These are phyloP conservation scores for Vaccinium myrtillus DNA, from an alignment of 148 eudicot species.

Conservation along the genomic window DNA sequence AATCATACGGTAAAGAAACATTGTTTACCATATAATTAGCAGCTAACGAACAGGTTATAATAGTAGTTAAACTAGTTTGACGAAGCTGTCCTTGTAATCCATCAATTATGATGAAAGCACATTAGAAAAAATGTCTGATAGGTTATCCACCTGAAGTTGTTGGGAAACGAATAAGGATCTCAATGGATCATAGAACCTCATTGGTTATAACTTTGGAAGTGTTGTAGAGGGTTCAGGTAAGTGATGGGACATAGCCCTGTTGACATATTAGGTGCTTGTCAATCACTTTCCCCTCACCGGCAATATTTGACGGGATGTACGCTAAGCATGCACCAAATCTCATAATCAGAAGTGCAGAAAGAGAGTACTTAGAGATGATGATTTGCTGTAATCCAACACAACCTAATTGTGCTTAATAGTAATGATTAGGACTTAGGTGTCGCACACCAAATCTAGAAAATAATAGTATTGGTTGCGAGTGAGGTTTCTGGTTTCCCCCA, in stretches of 20 bases:
- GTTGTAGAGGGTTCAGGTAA: neutral
- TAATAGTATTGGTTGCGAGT: neutral
- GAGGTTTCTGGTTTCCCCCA: neutral
- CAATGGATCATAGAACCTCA: neutral
- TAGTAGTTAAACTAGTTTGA: neutral
- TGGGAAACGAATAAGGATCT: neutral
- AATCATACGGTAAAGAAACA: neutral
- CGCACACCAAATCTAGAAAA: slow-evolving; percentile 6
- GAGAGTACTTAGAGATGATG: neutral
- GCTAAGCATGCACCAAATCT: neutral
- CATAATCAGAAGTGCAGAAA: neutral
- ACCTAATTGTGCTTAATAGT: neutral
- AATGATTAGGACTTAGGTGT: neutral
- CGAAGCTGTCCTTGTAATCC: slow-evolving; percentile 1
- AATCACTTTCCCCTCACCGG: neutral
- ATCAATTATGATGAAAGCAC: neutral
- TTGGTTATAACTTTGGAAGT: neutral
- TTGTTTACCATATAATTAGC: neutral
- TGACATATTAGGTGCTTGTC: neutral
- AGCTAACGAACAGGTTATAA: neutral
- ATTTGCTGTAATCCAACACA: slow-evolving; percentile 3
- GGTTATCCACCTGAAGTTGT: too few relatives aligned
- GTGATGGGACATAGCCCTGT: neutral
- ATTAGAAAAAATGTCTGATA: too few relatives aligned
- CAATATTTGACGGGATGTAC: neutral